phyloP scores from a whole-genome alignment of 495 filamentous ascomycete genomes.

The Neurospora sp. region DNA sequence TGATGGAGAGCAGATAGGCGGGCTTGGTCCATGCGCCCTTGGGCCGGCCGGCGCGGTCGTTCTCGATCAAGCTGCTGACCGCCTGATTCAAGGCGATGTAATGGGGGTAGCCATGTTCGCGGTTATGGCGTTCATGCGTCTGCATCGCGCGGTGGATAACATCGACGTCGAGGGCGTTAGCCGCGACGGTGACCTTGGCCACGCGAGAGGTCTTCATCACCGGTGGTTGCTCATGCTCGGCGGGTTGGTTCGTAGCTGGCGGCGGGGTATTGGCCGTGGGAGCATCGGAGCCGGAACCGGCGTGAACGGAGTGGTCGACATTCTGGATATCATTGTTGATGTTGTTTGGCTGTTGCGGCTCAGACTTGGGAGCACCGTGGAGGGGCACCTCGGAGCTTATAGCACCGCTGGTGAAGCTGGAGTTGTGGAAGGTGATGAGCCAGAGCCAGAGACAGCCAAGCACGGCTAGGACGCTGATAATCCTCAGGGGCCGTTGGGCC shows the following conservation, averaged over 20 bases:
- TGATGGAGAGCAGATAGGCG: slow-evolving; percentile 35
- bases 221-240: not conserved
- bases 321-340: not conserved
- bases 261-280: not conserved
- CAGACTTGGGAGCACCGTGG: not conserved
- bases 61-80: slow-evolving; percentile 16
- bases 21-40: slow-evolving; percentile 36
- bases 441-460: slow-evolving; percentile 8
- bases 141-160: slow-evolving; percentile 16
- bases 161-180: slow-evolving; percentile 14
- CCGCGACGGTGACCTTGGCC: slow-evolving; percentile 17
- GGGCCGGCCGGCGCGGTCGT: slow-evolving; percentile 11
- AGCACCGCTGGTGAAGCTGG: slow-evolving; percentile 1
- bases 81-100: slow-evolving; percentile 14
- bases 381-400: not conserved
- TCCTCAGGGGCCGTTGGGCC: slow-evolving; percentile 6
- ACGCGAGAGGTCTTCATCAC: slow-evolving; percentile 3
- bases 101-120: slow-evolving; percentile 14
- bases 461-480: slow-evolving; percentile 6
- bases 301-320: not conserved
- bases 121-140: slow-evolving; percentile 15
- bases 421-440: slow-evolving; percentile 6
- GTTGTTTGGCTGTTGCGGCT: not conserved
- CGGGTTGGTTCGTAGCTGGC: not conserved
- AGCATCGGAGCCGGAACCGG: not conserved